Conservation (phyloP, 169 alveolate species). For the Toxoplasma gondii region DNA sequence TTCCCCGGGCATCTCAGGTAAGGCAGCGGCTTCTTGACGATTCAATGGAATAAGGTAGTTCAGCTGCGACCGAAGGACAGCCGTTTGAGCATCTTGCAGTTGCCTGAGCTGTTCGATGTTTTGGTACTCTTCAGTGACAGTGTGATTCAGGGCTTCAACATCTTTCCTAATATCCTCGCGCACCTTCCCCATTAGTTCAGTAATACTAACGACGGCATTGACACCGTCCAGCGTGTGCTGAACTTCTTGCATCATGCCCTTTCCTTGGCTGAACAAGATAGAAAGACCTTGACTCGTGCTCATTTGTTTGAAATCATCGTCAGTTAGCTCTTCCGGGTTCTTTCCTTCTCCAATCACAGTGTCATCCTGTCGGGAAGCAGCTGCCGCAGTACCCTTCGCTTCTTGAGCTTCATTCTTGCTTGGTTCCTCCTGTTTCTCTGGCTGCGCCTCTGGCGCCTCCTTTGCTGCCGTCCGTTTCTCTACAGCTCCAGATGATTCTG, state of each 20-base stretch:
- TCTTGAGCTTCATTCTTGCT: neutral
- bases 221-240: constrained; percentile 21
- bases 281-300: constrained; percentile 3
- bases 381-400: neutral
- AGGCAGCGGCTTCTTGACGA: neutral
- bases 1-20: neutral
- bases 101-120: constrained; percentile 36
- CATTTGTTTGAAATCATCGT: neutral
- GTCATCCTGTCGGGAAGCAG: neutral
- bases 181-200: neutral
- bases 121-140: constrained; percentile 1
- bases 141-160: constrained; percentile 36
- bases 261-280: neutral
- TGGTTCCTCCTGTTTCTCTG: neutral
- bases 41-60: constrained; percentile 24
- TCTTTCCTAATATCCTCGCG: constrained; percentile 20
- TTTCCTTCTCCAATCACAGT: constrained; percentile 10
- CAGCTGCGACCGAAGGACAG: constrained; percentile 29
- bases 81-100: constrained; percentile 21
- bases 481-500: neutral
- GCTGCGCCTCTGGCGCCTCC: neutral
- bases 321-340: neutral
- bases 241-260: neutral
- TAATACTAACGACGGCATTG: neutral
- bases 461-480: neutral